A percentile compares a stretch with the other conserved stretches of the same genome.
Evolutionary conservation across 805 yeast genomes (phyloP).

Genomic region (Ogataea haglerorum): DNA sequence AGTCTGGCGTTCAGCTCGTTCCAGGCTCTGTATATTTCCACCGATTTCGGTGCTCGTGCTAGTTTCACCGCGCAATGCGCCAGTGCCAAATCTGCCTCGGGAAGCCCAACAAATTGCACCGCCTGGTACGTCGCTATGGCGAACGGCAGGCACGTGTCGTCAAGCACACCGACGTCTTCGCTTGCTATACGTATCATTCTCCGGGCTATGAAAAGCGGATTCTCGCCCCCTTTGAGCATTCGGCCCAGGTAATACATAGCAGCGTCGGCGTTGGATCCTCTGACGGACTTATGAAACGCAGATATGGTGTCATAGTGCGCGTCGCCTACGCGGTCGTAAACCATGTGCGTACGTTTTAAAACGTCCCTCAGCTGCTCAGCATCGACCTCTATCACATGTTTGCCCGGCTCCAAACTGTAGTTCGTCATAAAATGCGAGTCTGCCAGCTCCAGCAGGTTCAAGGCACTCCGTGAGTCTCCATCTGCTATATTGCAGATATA

Average conservation of each 20-base stretch:
- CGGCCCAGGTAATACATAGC: conserved; percentile 80
- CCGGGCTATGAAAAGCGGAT: conserved; percentile 83
- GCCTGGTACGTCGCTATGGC: conserved; percentile 85
- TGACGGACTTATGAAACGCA: conserved; percentile 88
- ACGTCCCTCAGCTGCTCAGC: conserved; percentile 39
- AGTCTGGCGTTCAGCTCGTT: conserved; percentile 59
- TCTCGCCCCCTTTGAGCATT: conserved; percentile 93
- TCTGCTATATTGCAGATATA: conserved; percentile 71
- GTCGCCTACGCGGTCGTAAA: conserved; percentile 87
- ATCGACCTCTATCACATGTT: conserved; percentile 35
- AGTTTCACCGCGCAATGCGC: conserved; percentile 93
- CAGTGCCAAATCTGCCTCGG: conserved; percentile 84
- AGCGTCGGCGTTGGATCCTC: conserved; percentile 91
- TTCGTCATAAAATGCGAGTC: conserved; percentile 46
- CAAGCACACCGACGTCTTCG: conserved; percentile 88
- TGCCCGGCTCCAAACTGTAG: conserved; percentile 7
- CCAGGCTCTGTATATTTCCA: conserved; percentile 81
- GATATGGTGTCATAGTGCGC: conserved; percentile 92
- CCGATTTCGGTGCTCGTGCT: conserved; percentile 82
- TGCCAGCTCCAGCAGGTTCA: conserved; percentile 74
- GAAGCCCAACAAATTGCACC: conserved; percentile 86
- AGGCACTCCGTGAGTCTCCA: conserved; percentile 86
- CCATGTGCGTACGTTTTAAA: conserved; percentile 48
- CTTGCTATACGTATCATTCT: conserved; percentile 93
- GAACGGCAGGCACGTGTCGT: conserved; percentile 80